Evolutionary conservation across 2,329 filamentous ascomycete genomes (phyloP).

Genomic region (Pestalotiopsis sp.): DNA sequence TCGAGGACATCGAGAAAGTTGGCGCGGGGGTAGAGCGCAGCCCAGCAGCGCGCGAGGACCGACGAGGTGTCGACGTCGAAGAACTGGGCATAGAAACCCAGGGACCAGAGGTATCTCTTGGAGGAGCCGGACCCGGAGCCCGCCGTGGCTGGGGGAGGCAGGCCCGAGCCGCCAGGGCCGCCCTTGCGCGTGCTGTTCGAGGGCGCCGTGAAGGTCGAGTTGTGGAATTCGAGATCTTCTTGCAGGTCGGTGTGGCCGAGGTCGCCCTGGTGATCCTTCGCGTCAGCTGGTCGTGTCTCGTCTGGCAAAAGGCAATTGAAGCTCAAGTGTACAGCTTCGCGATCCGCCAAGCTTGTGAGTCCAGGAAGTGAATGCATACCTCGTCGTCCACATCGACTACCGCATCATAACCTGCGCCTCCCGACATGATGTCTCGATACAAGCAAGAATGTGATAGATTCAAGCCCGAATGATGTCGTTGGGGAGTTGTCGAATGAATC

Average conservation of each 20-base stretch:
- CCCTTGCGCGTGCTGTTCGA: constrained; percentile 48
- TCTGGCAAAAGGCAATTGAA: not conserved
- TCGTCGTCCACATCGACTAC: constrained; percentile 98
- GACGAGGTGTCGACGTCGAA: constrained; percentile 97
- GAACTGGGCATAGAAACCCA: constrained; percentile 95
- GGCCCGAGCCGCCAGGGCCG: constrained; percentile 44
- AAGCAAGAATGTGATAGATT: not conserved
- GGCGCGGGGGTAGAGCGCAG: constrained; percentile 84
- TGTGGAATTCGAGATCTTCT: constrained; percentile 99
- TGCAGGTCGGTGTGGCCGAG: constrained; percentile 97
- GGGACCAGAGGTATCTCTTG: constrained; percentile 90
- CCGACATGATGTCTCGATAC: constrained; percentile 59
- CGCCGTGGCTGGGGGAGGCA: constrained; percentile 61
- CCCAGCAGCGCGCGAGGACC: constrained; percentile 83
- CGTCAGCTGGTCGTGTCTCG: not conserved
- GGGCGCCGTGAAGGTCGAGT: constrained; percentile 76
- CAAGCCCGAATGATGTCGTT: not conserved
- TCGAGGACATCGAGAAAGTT: constrained; percentile 98
- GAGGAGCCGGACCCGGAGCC: constrained; percentile 43
- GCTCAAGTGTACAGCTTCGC: constrained; percentile 16
- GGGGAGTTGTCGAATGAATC: too few relatives aligned
- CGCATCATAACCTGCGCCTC: constrained; percentile 85
- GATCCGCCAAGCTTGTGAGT: not conserved
- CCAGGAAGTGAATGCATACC: constrained; percentile 50
- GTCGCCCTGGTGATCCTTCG: constrained; percentile 63